Percentiles rank a stretch among this genome's conserved stretches.
Evolutionary conservation across 768 basidiomycete species (phyloP).

Genomic region (Mrakia hoshinonis): DNA sequence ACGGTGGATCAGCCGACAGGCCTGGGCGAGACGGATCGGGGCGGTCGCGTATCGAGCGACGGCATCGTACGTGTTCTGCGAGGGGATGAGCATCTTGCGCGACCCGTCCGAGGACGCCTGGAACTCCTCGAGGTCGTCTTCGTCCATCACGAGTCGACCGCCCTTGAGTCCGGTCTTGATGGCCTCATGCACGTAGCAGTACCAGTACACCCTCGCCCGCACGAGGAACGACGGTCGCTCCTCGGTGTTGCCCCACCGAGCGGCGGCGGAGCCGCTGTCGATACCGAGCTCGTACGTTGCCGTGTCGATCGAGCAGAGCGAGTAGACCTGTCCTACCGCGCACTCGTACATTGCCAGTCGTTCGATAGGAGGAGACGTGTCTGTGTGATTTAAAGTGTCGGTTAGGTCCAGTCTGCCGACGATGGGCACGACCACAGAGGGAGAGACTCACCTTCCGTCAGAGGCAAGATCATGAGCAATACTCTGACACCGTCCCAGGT

Average conservation of each 20-base stretch:
- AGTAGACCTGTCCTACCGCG: conserved; percentile 69
- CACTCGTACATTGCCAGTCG: conserved; percentile 64
- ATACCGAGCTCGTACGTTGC: conserved; percentile 39
- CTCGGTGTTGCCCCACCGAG: conserved; percentile 42
- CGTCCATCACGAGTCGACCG: conserved; percentile 69
- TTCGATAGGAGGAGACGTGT: conserved; percentile 47
- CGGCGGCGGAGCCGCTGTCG: conserved; percentile 42
- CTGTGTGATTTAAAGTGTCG: conserved; percentile 34
- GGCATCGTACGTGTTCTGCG: conserved; percentile 23
- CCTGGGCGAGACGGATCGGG: conserved; percentile 33
- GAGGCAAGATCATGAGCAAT: conserved; percentile 66
- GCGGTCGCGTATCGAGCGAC: conserved; percentile 31
- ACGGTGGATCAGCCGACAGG: conserved; percentile 68
- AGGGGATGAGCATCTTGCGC: neutral
- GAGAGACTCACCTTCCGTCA: conserved; percentile 63
- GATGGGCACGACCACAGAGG: no score
- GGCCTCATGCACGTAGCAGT: conserved; percentile 37
- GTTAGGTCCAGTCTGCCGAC: neutral
- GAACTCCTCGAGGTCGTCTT: conserved; percentile 68
- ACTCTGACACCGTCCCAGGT: conserved; percentile 79
- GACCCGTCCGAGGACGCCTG: conserved; percentile 47
- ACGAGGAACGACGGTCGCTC: conserved; percentile 44
- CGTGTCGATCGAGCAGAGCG: conserved; percentile 56
- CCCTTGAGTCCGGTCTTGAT: conserved; percentile 72
- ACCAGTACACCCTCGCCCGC: conserved; percentile 80